These are phyloP conservation scores for Persicaria maculosa DNA, from an alignment of 148 eudicot genomes.

Conservation along the genomic window DNA sequence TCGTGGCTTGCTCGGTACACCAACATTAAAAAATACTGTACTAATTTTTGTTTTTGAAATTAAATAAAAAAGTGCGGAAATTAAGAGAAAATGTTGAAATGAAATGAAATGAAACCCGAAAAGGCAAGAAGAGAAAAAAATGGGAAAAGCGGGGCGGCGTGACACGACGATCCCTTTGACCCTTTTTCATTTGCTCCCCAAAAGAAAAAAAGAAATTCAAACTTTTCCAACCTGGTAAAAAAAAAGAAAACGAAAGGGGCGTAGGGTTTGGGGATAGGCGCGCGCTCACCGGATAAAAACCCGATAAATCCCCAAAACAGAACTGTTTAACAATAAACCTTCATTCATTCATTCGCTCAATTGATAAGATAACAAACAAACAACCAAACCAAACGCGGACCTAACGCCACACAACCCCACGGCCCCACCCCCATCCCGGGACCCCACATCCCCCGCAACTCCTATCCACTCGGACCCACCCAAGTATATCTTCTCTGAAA, in stretches of 20 bases:
- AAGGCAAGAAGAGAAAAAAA: not conserved
- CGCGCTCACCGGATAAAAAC: slow-evolving; percentile 4
- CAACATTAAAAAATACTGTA: not conserved
- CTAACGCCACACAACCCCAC: slow-evolving; percentile 22
- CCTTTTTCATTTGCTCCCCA: not conserved
- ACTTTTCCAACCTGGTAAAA: not conserved
- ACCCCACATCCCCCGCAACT: slow-evolving; percentile 7
- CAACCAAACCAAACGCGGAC: slow-evolving; percentile 21
- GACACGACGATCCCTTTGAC: slow-evolving; percentile 21
- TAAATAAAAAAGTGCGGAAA: not conserved
- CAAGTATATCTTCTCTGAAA: not conserved
- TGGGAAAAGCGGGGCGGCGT: slow-evolving; percentile 13
- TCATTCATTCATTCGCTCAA: not conserved
- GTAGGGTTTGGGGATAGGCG: not conserved
- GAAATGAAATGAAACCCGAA: not conserved
- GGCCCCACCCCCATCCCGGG: slow-evolving; percentile 8
- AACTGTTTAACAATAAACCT: too few relatives aligned
- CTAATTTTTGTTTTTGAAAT: not conserved
- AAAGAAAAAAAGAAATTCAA: too few relatives aligned
- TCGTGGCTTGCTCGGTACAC: not conserved
- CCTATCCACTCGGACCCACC: slow-evolving; percentile 1
- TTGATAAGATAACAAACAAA: not conserved
- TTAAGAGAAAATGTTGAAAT: not conserved
- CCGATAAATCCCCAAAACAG: not conserved
- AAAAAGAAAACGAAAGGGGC: not conserved